Percentiles rank a stretch among this genome's conserved stretches.
These are phyloP conservation scores for Vickermania spadyakhi DNA, from an alignment of 208 protist species.

Conservation along the genomic window DNA sequence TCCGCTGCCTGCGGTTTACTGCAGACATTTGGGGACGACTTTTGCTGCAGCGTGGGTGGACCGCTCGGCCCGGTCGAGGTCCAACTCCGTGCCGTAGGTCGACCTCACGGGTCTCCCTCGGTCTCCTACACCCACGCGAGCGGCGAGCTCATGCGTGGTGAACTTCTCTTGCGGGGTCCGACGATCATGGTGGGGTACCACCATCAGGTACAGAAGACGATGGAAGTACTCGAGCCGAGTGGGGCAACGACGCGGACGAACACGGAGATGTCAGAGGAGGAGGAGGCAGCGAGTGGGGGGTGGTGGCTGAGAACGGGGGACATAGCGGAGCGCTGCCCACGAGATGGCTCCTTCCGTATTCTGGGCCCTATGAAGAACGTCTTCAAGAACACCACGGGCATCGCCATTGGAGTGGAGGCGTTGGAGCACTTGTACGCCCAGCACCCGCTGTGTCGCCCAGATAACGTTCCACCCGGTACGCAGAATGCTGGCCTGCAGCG, in stretches of 20 bases:
- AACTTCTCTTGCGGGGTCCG: conserved; percentile 64
- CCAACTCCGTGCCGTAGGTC: conserved; percentile 71
- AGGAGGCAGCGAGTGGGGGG: neutral
- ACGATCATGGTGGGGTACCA: conserved; percentile 75
- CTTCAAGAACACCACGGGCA: conserved; percentile 47
- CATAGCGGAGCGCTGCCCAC: conserved; percentile 29
- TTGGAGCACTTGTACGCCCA: conserved; percentile 47
- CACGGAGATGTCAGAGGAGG: neutral
- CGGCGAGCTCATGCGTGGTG: conserved; percentile 16
- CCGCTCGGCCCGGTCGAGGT: conserved; percentile 54
- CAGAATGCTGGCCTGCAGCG: no score
- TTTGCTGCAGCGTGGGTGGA: conserved; percentile 25
- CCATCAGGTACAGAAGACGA: conserved; percentile 55
- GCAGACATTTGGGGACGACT: conserved; percentile 18
- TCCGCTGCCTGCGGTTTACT: conserved; percentile 28
- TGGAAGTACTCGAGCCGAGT: conserved; percentile 38
- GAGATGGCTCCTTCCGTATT: conserved; percentile 43
- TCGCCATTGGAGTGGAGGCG: conserved; percentile 50
- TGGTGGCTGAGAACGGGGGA: conserved; percentile 77
- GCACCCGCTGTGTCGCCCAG: conserved; percentile 26
- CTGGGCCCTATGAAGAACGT: conserved; percentile 57
- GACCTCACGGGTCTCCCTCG: conserved; percentile 12
- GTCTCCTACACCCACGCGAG: neutral
- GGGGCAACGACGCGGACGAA: no score
- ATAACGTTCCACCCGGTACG: neutral